Evolutionary conservation across 2,329 filamentous ascomycete genomes (phyloP).

Genomic region (Parastagonospora nodorum): DNA sequence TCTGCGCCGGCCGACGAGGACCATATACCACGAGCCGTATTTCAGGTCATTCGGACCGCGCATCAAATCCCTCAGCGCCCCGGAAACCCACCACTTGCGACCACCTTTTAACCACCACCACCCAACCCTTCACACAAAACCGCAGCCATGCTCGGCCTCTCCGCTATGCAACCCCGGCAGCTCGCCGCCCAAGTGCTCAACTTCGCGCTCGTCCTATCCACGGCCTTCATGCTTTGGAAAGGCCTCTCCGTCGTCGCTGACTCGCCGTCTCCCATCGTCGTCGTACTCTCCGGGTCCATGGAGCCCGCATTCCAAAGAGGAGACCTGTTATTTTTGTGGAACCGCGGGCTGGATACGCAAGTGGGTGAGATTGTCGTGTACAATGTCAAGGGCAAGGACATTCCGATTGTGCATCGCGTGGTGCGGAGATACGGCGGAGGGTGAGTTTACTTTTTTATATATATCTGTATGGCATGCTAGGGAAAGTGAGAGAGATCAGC

Average conservation of each 20-base stretch:
- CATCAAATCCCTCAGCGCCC: neutral
- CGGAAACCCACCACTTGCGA: neutral
- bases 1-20: no score
- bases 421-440: slow-evolving; percentile 71
- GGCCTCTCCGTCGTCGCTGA: slow-evolving; percentile 79
- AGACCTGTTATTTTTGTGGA: slow-evolving; percentile 78
- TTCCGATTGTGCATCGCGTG: slow-evolving; percentile 94
- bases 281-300: slow-evolving; percentile 84
- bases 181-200: slow-evolving; percentile 82
- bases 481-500: neutral
- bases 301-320: slow-evolving; percentile 82
- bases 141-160: slow-evolving; percentile 54
- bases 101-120: neutral
- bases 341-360: slow-evolving; percentile 66
- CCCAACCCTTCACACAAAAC: slow-evolving; percentile 8
- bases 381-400: slow-evolving; percentile 91
- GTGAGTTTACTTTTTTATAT: slow-evolving; percentile 49
- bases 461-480: neutral
- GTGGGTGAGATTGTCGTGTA: slow-evolving; percentile 77
- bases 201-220: slow-evolving; percentile 87
- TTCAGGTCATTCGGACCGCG: neutral
- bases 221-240: slow-evolving; percentile 93
- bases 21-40: no score
- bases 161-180: slow-evolving; percentile 74
- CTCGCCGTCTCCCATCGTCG: slow-evolving; percentile 70